Percentiles rank a stretch among this genome's conserved stretches.
phyloP scores from a whole-genome alignment of 108 stramenopile genomes.

The Conticribra guillardii region DNA sequence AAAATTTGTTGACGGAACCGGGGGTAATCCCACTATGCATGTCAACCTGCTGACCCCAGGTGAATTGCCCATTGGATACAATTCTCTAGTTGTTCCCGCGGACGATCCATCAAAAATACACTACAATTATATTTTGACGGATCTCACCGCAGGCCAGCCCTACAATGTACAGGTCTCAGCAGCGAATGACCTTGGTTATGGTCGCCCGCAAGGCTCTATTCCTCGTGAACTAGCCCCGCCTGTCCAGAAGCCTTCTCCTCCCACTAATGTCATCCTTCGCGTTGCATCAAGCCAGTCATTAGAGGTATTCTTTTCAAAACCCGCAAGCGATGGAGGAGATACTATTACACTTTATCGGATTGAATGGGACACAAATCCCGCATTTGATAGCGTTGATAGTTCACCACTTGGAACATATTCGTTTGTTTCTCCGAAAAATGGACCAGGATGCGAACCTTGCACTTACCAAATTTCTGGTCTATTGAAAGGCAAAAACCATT shows the following conservation, averaged over 20 bases:
- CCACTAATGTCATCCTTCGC: conserved; percentile 48
- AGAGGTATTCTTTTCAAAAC: conserved; percentile 42
- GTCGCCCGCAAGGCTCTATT: conserved; percentile 57
- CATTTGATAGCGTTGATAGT: conserved; percentile 63
- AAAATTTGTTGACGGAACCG: conserved; percentile 10
- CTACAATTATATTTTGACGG: conserved; percentile 30
- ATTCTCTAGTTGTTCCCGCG: conserved; percentile 29
- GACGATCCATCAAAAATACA: conserved; percentile 23
- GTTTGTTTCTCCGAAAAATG: conserved; percentile 44
- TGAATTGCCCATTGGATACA: conserved; percentile 43
- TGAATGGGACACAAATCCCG: conserved; percentile 77
- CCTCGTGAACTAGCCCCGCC: conserved; percentile 70
- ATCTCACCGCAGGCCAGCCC: conserved; percentile 57
- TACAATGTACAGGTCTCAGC: conserved; percentile 71
- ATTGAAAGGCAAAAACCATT: conserved; percentile 49
- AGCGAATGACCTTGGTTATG: conserved; percentile 57
- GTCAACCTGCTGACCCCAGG: conserved; percentile 36
- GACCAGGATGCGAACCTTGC: conserved; percentile 46
- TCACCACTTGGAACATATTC: conserved; percentile 64
- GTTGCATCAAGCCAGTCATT: conserved; percentile 43
- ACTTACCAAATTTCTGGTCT: conserved; percentile 47
- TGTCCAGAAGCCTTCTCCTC: conserved; percentile 65
- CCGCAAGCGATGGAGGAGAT: conserved; percentile 69
- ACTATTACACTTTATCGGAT: conserved; percentile 70
- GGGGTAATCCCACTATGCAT: conserved; percentile 10